Conservation (phyloP, 768 basidiomycete species). For the Termitomyces sp. region DNA sequence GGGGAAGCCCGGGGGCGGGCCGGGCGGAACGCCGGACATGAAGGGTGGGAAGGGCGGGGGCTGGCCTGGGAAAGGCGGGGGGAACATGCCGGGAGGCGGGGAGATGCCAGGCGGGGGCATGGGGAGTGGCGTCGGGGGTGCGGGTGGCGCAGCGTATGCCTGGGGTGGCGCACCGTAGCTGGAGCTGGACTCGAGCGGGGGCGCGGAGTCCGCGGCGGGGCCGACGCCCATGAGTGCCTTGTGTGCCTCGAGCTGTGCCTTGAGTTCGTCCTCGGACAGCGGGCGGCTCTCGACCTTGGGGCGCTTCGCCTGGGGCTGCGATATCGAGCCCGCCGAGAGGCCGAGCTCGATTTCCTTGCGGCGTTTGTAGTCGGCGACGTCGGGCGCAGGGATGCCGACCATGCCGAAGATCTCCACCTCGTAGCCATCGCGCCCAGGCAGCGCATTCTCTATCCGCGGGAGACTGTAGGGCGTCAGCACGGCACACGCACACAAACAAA, state of each 20-base stretch:
- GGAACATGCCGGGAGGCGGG: constrained; percentile 31
- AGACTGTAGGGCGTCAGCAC: constrained; percentile 33
- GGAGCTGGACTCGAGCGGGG: constrained; percentile 35
- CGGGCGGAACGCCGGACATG: constrained; percentile 26
- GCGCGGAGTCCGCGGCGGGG: constrained; percentile 31
- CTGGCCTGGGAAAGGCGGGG: constrained; percentile 39
- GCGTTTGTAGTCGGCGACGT: constrained; percentile 93
- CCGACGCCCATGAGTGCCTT: constrained; percentile 83
- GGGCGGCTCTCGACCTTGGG: constrained; percentile 76
- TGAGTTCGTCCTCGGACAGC: constrained; percentile 79
- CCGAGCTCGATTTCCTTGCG: constrained; percentile 94
- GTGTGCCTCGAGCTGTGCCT: constrained; percentile 82
- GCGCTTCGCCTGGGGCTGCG: constrained; percentile 75
- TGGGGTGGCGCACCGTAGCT: constrained; percentile 72
- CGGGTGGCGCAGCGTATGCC: constrained; percentile 53
- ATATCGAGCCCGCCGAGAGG: constrained; percentile 73
- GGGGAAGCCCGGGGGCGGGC: constrained; percentile 50
- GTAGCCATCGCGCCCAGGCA: constrained; percentile 95
- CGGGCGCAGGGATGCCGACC: constrained; percentile 95
- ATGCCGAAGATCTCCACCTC: constrained; percentile 99
- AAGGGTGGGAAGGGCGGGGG: constrained; percentile 54
- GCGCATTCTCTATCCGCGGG: constrained; percentile 92
- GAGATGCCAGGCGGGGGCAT: constrained; percentile 25
- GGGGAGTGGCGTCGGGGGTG: constrained; percentile 21
- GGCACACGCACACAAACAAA: background rate